Percentiles rank a stretch among this genome's conserved stretches.
phyloP scores from a whole-genome alignment of 2,329 filamentous ascomycete genomes.

The Fusarium papillatum region DNA sequence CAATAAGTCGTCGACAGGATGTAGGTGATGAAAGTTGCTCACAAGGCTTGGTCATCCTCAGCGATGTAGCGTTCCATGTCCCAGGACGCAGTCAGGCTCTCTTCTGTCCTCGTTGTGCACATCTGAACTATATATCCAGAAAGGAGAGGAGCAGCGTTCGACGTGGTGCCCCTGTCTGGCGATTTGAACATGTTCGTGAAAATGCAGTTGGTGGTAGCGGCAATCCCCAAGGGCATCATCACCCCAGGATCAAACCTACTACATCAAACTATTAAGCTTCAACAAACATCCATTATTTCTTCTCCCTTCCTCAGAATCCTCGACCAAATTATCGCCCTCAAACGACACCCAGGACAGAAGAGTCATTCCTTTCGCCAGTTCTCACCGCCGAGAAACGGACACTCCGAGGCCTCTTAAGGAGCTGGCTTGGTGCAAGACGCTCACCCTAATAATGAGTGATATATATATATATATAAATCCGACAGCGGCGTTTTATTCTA shows the following conservation, averaged over 20 bases:
- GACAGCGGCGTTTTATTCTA: neutral
- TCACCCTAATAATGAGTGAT: neutral
- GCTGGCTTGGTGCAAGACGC: neutral
- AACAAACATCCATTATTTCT: neutral
- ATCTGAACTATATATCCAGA: neutral
- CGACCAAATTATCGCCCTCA: neutral
- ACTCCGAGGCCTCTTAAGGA: neutral
- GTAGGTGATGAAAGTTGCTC: neutral
- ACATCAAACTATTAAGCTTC: no score
- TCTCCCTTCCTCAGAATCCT: neutral
- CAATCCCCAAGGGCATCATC: neutral
- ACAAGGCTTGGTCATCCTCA: neutral
- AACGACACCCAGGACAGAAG: neutral
- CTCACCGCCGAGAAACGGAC: neutral
- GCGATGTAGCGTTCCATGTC: neutral
- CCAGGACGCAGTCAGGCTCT: neutral
- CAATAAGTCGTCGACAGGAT: neutral
- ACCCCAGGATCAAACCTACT: neutral
- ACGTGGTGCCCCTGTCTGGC: neutral
- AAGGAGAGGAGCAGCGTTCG: neutral
- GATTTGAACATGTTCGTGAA: neutral
- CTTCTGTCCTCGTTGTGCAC: fast-evolving
- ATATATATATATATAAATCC: neutral
- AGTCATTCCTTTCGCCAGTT: no score
- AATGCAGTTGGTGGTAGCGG: neutral